Evolutionary conservation across 352 stramenopile species (phyloP).

Genomic region (Phytophthora pistaciae): DNA sequence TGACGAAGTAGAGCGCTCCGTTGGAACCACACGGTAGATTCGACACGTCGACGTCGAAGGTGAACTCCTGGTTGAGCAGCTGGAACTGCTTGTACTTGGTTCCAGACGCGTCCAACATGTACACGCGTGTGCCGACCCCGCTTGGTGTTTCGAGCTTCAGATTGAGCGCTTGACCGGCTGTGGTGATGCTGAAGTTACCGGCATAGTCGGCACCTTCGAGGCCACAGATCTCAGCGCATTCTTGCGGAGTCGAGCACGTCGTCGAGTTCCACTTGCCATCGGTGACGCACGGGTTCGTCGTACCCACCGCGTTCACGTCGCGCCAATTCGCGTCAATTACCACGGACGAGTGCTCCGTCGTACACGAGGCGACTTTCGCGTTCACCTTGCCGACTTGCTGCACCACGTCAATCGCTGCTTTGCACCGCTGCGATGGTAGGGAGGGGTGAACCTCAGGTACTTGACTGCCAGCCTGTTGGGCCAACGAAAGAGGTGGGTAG

Average conservation of each 20-base stretch:
- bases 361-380: neutral
- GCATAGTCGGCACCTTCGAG: slow-evolving; percentile 1
- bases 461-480: neutral
- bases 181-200: slow-evolving; percentile 3
- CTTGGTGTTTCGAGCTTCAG: neutral
- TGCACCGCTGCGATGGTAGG: neutral
- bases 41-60: slow-evolving; percentile 60
- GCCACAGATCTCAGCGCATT: neutral
- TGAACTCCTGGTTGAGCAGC: slow-evolving; percentile 64
- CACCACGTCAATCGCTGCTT: neutral
- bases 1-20: slow-evolving; percentile 64
- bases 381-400: neutral
- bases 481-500: neutral
- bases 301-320: neutral
- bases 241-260: neutral
- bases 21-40: slow-evolving; percentile 59
- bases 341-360: neutral
- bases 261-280: neutral
- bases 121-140: neutral
- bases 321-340: slow-evolving; percentile 1
- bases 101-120: neutral
- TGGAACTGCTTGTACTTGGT: slow-evolving; percentile 53
- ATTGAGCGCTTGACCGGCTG: neutral
- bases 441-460: neutral
- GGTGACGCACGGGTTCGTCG: neutral